Base-by-base conservation (phyloP, 805 yeast genomes). In the Lipomyces mesembrius region DNA sequence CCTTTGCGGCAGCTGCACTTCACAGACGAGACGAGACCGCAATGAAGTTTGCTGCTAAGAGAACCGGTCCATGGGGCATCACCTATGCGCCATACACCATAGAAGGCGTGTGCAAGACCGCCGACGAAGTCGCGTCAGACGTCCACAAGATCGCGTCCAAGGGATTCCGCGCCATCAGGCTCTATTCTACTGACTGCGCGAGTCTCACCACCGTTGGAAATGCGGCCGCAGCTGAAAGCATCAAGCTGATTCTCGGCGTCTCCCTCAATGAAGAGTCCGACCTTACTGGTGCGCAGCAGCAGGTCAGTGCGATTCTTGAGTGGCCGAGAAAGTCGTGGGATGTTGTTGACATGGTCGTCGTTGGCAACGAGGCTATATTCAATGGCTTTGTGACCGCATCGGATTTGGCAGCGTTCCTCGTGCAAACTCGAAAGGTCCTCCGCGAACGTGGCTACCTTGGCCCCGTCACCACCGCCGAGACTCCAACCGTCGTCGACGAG, bases 151-250 rank as follows among this genome's bases (percentile, higher is more conserved):
- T 93, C 73, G 75, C 78, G 32, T 76, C 83, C 64, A 87, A 85
- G 75, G 90, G 92, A 63, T 87, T 92, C 73, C 75, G 79, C 52
- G 83, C 84, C 61, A 79, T 93, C 62, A 87, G 98, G 81, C 77
- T 91, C 62, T 93, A 93, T 76, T 96, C 97, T 73, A 89, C 91
- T 66, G 98, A 93, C 78, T 93, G 98, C 81, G 82, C 85, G 76
- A 85, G 89, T 32, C 78, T 90, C 59, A 75, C 83, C 37, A 86
- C 89, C 2, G 86, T 92, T 51, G 58, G 63, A 29, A 17, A 34
- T 12, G 51, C 54, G 12, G 63, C 63, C 8, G 57, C 39, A 8
- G 82, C 52, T n/a, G 27, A 27, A 3, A 57, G 60, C 8, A 86
- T 73, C 91, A 95, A 80, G 52, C 85, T 92, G 66, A 89, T 90